Base-by-base conservation (phyloP, 2,329 filamentous ascomycete species). In the Fusarium sp. region DNA sequence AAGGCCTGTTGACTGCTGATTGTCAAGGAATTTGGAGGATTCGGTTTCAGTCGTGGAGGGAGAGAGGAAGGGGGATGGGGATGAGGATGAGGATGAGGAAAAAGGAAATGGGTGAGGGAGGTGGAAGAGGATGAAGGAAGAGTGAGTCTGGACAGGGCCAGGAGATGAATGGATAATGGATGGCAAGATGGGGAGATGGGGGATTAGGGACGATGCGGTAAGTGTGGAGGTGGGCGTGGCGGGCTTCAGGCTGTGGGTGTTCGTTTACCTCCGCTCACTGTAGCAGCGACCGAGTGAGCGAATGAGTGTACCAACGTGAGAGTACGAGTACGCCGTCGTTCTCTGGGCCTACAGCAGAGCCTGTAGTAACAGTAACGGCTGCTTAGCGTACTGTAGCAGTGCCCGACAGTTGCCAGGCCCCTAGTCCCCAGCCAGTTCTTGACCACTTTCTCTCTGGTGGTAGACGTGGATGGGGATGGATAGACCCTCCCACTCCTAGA, bases 1-100 rank as follows among this genome's bases (percentile, higher is more conserved):
- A 61, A 64, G 67, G 69, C 70, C 70, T 72, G 72, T 68, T 43
- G 73, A 76, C 70, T 69, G 49, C 44, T 50, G 46, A 37, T 75
- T 75, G 72, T 75, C 72, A 67, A 64, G 57, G 61, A 61, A 61
- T 46, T 75, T 61, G 73, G 70, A 68, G 73, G 75, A 75, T 76
- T 77, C 75, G 71, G 72, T 61, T 66, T 68, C 66, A 67, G 59
- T 72, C 71, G 72, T 71, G 69, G 68, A 63, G 61, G 63, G 49
- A 53, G 61, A 57, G 19, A 19, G 55, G 47, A 59, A 63, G 60
- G 55, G 57, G 60, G 51, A 68, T 49, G 55, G 53, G 57, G 57
- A 48, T 57, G 53, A 64, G 59, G 53, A 62, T 64, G 55, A 58
- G 60, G 58, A 49, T 48, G 45, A 47, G 46, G 49, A 53, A 45